phyloP scores from a whole-genome alignment of 495 filamentous ascomycete genomes.

The Lichenothelia convexa region DNA sequence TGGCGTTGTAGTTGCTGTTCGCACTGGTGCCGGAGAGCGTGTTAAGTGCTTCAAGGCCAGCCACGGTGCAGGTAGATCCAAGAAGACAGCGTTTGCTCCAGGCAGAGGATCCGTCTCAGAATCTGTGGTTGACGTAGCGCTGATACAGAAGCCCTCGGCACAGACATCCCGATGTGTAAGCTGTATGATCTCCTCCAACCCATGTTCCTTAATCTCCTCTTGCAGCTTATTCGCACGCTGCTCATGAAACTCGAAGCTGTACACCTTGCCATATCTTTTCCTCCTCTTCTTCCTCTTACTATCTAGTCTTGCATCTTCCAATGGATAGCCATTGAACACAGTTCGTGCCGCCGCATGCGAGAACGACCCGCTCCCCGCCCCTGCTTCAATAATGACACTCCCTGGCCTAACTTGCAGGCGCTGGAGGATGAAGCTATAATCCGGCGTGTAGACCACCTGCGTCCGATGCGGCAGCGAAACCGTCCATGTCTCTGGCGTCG shows the following conservation, averaged over 20 bases:
- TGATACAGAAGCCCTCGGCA: conserved; percentile 49
- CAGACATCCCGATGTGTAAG: conserved; percentile 91
- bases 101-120: conserved; percentile 32
- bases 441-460: conserved; percentile 93
- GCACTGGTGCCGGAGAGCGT: conserved; percentile 20
- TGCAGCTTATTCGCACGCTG: conserved; percentile 53
- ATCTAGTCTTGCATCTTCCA: not conserved
- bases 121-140: conserved; percentile 13
- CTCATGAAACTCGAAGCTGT: conserved; percentile 84
- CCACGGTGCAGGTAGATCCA: conserved; percentile 89
- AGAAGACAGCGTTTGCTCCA: conserved; percentile 64
- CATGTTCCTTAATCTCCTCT: conserved; percentile 57
- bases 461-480: conserved; percentile 77
- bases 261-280: conserved; percentile 47
- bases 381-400: conserved; percentile 70
- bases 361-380: conserved; percentile 86
- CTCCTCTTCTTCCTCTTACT: conserved; percentile 20
- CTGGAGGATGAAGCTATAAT: conserved; percentile 91
- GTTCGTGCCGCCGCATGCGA: conserved; percentile 79
- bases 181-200: conserved; percentile 49
- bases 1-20: not conserved
- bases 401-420: conserved; percentile 69
- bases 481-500: conserved; percentile 90
- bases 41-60: conserved; percentile 72
- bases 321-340: conserved; percentile 65